Evolutionary conservation across 2,329 filamentous ascomycete species (phyloP).

Genomic region (Aspergillus pseudoterreus): DNA sequence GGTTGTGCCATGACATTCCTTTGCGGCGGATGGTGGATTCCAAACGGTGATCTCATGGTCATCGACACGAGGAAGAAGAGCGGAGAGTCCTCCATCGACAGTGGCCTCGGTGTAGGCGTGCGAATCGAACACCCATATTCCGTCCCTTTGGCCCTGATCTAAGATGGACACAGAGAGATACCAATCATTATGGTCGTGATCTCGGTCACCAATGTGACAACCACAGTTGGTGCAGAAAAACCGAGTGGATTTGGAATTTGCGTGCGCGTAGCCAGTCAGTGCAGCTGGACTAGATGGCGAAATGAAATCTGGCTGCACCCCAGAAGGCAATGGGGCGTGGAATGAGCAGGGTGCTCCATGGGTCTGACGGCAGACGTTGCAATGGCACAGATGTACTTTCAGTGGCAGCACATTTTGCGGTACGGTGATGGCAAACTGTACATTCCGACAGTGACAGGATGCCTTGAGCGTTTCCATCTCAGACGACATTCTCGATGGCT

Average conservation of each 20-base stretch:
- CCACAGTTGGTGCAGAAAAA: constrained; percentile 47
- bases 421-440: constrained; percentile 34
- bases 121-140: constrained; percentile 15
- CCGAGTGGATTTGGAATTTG: constrained; percentile 22
- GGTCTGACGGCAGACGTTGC: constrained; percentile 40
- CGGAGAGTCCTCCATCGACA: constrained; percentile 15
- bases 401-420: constrained; percentile 33
- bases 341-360: constrained; percentile 33
- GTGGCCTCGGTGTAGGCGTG: constrained; percentile 19
- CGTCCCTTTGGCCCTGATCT: constrained; percentile 11
- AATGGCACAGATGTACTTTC: constrained; percentile 42
- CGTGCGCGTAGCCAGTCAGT: constrained; percentile 28
- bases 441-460: constrained; percentile 21
- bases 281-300: constrained; percentile 15
- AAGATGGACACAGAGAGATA: constrained; percentile 23
- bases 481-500: not conserved
- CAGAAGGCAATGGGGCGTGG: constrained; percentile 20
- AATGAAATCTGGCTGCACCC: constrained; percentile 20
- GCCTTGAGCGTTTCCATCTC: constrained; percentile 16
- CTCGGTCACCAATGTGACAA: constrained; percentile 27
- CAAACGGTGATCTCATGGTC: constrained; percentile 11
- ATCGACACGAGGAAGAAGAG: constrained; percentile 14
- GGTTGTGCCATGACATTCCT: not conserved
- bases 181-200: constrained; percentile 12
- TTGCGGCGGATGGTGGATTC: not conserved